Conservation (phyloP, 2,329 filamentous ascomycete species). For the Phoma sp. region DNA sequence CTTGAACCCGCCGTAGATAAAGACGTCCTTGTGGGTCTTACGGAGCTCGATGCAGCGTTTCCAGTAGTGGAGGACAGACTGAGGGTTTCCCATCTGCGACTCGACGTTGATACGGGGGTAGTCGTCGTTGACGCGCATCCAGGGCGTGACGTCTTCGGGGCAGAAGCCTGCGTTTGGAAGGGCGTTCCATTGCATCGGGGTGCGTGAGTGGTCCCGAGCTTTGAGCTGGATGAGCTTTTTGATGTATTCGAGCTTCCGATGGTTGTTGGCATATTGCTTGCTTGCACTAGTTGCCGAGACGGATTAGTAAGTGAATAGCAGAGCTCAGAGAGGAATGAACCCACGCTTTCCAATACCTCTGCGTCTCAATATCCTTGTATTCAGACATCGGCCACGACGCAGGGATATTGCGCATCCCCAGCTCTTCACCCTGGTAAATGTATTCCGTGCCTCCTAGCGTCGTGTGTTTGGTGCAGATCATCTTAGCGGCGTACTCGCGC, state of each 20-base stretch:
- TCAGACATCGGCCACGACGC: neutral
- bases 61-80: neutral
- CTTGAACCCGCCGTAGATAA: neutral
- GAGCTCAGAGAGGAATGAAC: neutral
- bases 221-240: neutral
- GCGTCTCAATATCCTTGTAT: conserved; percentile 1
- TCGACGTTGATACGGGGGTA: neutral
- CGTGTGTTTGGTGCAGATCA: conserved; percentile 1
- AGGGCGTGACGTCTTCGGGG: neutral
- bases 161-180: neutral
- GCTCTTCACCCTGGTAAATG: neutral
- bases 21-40: neutral
- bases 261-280: neutral
- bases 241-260: neutral
- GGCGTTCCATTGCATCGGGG: conserved; percentile 1
- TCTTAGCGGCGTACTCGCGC: conserved; percentile 1
- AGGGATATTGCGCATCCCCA: conserved; percentile 1
- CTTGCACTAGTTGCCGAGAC: neutral
- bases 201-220: neutral
- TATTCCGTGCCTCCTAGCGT: neutral
- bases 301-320: neutral
- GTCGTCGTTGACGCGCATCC: conserved; percentile 1
- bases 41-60: neutral
- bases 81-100: neutral
- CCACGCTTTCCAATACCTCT: conserved; percentile 1